These are phyloP conservation scores for Nitzschia putrida DNA, from an alignment of 108 stramenopile species.

Conservation along the genomic window DNA sequence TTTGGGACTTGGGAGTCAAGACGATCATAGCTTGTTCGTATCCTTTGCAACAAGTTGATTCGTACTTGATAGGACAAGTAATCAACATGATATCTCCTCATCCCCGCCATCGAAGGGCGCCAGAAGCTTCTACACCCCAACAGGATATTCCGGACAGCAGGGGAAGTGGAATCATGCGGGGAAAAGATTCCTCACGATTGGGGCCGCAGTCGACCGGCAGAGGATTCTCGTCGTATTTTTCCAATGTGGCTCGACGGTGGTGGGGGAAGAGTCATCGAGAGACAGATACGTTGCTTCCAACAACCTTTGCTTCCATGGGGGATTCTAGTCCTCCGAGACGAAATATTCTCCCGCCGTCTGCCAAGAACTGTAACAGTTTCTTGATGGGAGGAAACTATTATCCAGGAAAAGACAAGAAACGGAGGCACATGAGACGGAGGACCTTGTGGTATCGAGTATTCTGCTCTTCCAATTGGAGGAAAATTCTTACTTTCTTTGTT, in stretches of 20 bases:
- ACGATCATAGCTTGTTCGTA: too few species aligned
- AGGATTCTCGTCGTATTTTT: slow-evolving; percentile 16
- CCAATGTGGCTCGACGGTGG: slow-evolving; percentile 12
- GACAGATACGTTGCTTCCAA: slow-evolving; percentile 30
- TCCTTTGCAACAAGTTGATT: too few species aligned
- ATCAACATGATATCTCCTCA: too few species aligned
- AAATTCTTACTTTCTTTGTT: slow-evolving; percentile 2
- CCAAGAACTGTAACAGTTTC: slow-evolving; percentile 52
- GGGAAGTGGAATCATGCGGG: too few species aligned
- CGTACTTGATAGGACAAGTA: too few species aligned
- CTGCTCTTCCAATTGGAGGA: slow-evolving; percentile 44
- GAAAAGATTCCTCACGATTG: too few species aligned
- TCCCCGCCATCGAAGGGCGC: too few species aligned
- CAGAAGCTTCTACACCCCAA: too few species aligned
- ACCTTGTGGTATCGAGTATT: slow-evolving; percentile 68
- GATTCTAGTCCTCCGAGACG: background rate
- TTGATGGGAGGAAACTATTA: slow-evolving; percentile 67
- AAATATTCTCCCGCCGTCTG: background rate
- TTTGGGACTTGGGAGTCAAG: too few species aligned
- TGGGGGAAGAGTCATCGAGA: slow-evolving; percentile 16
- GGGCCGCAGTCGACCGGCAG: too few species aligned
- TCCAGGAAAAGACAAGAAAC: slow-evolving; percentile 67
- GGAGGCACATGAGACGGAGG: slow-evolving; percentile 43
- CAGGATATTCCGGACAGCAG: too few species aligned
- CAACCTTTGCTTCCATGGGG: slow-evolving; percentile 16